Percentiles rank a stretch among this genome's conserved stretches.
Conservation (phyloP, 1,284 basidiomycete genomes). For the Peniophora sp. region DNA sequence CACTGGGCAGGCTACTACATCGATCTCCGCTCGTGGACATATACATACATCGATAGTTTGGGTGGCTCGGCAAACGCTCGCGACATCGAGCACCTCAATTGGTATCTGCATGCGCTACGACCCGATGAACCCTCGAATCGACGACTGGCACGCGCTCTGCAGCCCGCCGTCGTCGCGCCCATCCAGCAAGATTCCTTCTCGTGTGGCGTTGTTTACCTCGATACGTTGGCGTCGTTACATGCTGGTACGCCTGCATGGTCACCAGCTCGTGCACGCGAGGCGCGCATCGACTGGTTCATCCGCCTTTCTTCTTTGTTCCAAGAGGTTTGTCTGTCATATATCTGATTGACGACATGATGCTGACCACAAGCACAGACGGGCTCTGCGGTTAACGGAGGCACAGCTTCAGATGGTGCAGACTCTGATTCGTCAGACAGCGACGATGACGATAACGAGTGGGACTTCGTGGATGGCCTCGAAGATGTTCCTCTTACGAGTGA, state of each 20-base stretch:
- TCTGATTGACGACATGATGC: too few relatives aligned
- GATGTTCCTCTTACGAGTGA: too few relatives aligned
- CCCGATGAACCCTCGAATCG: neutral
- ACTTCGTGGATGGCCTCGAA: too few relatives aligned
- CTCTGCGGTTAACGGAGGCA: too few relatives aligned
- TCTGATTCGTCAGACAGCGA: too few relatives aligned
- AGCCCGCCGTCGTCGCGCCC: conserved; percentile 2
- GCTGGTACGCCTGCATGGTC: conserved; percentile 7
- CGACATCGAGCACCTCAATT: neutral
- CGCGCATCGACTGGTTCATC: conserved; percentile 11
- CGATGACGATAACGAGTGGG: too few relatives aligned
- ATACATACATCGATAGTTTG: neutral
- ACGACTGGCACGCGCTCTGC: neutral
- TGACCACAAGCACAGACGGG: too few relatives aligned
- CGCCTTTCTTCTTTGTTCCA: neutral
- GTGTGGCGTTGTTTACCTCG: conserved; percentile 11
- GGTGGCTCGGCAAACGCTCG: neutral
- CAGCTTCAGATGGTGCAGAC: too few relatives aligned
- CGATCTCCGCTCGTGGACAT: conserved; percentile 1
- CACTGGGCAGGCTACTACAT: conserved; percentile 11
- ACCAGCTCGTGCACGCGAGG: neutral
- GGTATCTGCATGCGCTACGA: neutral
- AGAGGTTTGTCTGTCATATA: too few relatives aligned
- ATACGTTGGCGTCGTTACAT: conserved; percentile 3
- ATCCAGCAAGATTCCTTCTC: conserved; percentile 9